Conservation (phyloP, 306 rosid species). For the Trifolium subterraneum region DNA sequence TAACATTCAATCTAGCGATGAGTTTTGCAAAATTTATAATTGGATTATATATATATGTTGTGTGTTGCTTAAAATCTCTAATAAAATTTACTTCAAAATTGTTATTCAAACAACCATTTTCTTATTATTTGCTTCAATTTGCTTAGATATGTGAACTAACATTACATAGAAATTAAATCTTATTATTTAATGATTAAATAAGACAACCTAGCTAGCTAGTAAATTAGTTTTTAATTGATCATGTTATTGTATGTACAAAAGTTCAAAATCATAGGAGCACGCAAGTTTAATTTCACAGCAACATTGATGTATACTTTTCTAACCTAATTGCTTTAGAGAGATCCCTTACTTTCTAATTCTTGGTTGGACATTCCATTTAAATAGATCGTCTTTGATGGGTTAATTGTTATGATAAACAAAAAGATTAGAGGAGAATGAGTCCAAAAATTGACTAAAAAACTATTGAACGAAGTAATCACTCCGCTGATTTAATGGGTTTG, state of each 20-base stretch:
- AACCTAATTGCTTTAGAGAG: conserved; percentile 48
- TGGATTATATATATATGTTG: too few species aligned
- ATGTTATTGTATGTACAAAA: conserved; percentile 18
- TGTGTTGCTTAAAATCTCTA: too few species aligned
- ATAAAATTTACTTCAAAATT: too few species aligned
- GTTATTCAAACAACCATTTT: too few species aligned
- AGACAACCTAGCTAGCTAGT: conserved; percentile 10
- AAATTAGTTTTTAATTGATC: conserved; percentile 38
- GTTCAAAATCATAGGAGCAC: conserved; percentile 11
- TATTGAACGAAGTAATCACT: conserved; percentile 10
- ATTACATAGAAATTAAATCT: too few species aligned
- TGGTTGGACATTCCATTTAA: conserved; percentile 44
- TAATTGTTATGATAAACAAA: conserved; percentile 28
- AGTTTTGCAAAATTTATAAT: too few species aligned
- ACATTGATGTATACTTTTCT: conserved; percentile 45
- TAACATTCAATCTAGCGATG: too few species aligned
- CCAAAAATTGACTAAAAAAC: conserved; percentile 13
- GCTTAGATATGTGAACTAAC: too few species aligned
- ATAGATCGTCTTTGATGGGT: conserved; percentile 21
- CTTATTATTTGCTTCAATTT: too few species aligned
- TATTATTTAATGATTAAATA: conserved; percentile 9
- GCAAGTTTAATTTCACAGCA: conserved; percentile 29
- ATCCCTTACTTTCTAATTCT: conserved; percentile 13
- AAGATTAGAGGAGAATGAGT: neutral
- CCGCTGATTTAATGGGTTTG: conserved; percentile 45